Conservation (phyloP, 768 basidiomycete species). For the Boletus huronensis region DNA sequence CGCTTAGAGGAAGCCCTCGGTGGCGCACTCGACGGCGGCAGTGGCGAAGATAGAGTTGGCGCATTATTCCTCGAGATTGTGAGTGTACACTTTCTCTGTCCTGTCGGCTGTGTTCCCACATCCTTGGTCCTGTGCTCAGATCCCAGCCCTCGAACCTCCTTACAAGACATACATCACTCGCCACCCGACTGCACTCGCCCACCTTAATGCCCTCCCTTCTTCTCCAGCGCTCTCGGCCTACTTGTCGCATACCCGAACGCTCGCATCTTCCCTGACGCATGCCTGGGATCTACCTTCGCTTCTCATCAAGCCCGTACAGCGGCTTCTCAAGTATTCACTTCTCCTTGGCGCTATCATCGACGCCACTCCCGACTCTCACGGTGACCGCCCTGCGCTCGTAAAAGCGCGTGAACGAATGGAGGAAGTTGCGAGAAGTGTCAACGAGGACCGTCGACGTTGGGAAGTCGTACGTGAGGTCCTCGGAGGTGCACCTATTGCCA, state of each 20-base stretch:
- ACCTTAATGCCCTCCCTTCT: conserved; percentile 47
- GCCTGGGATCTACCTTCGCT: conserved; percentile 93
- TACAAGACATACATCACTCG: conserved; percentile 81
- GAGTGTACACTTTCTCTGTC: conserved; percentile 29
- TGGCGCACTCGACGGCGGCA: conserved; percentile 55
- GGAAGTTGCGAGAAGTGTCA: conserved; percentile 70
- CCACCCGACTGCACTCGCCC: conserved; percentile 70
- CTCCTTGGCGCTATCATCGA: conserved; percentile 74
- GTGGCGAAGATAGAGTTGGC: conserved; percentile 68
- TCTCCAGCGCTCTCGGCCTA: conserved; percentile 55
- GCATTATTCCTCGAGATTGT: conserved; percentile 67
- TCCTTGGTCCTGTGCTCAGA: conserved; percentile 36
- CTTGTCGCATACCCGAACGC: conserved; percentile 58
- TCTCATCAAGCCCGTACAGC: conserved; percentile 96
- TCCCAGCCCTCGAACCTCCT: conserved; percentile 63
- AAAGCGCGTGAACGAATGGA: conserved; percentile 49
- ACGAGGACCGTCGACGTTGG: conserved; percentile 70
- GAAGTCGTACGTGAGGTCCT: conserved; percentile 81
- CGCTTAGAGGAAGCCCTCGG: conserved; percentile 67
- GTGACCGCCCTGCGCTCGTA: conserved; percentile 47
- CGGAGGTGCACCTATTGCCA: conserved; percentile 35
- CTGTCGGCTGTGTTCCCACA: background rate
- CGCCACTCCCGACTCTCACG: conserved; percentile 66
- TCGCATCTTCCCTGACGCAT: conserved; percentile 71
- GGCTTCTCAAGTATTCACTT: conserved; percentile 90